phyloP scores from a whole-genome alignment of 352 stramenopile species.

The Globisporangium nodosum region DNA sequence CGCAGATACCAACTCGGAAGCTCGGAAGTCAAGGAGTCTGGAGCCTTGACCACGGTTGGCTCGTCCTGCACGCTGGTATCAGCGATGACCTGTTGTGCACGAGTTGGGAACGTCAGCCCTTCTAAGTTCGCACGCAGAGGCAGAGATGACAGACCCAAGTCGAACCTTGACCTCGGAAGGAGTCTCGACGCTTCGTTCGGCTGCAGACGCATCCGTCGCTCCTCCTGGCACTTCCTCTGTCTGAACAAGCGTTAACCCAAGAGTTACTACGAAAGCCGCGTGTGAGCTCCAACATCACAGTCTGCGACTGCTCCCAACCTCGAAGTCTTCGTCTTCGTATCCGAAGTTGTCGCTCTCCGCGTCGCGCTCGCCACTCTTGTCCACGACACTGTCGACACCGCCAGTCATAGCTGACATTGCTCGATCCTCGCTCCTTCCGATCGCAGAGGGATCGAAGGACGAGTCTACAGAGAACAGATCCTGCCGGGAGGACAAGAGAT shows the following conservation, averaged over 20 bases:
- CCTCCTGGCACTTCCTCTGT: background rate
- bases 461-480: conserved; percentile 15
- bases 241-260: background rate
- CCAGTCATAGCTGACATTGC: background rate
- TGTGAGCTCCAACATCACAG: background rate
- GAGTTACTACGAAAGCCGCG: background rate
- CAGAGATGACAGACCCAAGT: no score
- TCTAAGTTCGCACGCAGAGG: background rate
- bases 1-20: conserved; percentile 7
- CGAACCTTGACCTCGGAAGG: background rate
- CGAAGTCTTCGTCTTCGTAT: conserved; percentile 77
- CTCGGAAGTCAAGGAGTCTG: background rate
- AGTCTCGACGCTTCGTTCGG: background rate
- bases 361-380: background rate
- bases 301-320: conserved; percentile 16
- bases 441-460: conserved; percentile 16
- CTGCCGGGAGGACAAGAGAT: background rate
- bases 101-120: background rate
- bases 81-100: background rate
- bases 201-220: background rate
- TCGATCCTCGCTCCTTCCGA: conserved; percentile 1
- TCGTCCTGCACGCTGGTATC: no score
- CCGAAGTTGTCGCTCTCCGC: conserved; percentile 38
- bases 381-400: conserved; percentile 5
- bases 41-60: background rate